Evolutionary conservation across 176 grass and related monocot genomes (phyloP), one percentile per base, ranked within the genome.

Genomic region (Tillandsia fasciculata): DNA sequence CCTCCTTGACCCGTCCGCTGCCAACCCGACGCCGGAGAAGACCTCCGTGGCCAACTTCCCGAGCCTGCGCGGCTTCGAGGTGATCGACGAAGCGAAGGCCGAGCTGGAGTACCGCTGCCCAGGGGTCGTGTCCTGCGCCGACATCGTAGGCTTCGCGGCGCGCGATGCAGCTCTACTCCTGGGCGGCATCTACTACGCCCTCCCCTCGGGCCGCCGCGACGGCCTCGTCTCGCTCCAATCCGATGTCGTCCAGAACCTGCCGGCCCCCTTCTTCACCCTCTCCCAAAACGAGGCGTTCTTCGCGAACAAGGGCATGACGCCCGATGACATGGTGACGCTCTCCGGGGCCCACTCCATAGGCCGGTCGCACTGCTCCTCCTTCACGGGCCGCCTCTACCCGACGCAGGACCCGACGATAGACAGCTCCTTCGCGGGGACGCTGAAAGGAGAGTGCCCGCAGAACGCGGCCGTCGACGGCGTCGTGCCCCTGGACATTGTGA

Each of bases 291-390:
- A 90, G 74, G 53, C 80, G n/a, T 3, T 81, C 63, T 96, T 91
- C 79, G 48, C 29, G 29, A 75, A 18, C 6, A 83, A 91, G 58
- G 88, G 88, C 3, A 61, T 96, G 51, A 77, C 76, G 14, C 26
- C 68, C 18, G 70, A 72, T 11, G 84, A 96, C 48, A 72, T 96
- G 72, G 87, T 90, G 14, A 13, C 70, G 50, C 89, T 92, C 82
- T 92, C 89, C 2, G 87, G 83, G 11, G 79, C 80, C 11, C 87
- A 86, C 87, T 80, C 87, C 47, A 66, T 90, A 27, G 83, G 89
- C 72, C 76, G 70, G 48, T 77, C 89, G 11, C 89, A 92, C 70
- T 92, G 89, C 82, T 85, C 85, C 0, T 57, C 82, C 15, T 81
- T 92, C 82, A 47, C 79, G 1, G 52, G 13, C 76, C 82, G 82